Evolutionary conservation across 768 basidiomycete genomes (phyloP).

Genomic region (Lactarius sanguifluus): DNA sequence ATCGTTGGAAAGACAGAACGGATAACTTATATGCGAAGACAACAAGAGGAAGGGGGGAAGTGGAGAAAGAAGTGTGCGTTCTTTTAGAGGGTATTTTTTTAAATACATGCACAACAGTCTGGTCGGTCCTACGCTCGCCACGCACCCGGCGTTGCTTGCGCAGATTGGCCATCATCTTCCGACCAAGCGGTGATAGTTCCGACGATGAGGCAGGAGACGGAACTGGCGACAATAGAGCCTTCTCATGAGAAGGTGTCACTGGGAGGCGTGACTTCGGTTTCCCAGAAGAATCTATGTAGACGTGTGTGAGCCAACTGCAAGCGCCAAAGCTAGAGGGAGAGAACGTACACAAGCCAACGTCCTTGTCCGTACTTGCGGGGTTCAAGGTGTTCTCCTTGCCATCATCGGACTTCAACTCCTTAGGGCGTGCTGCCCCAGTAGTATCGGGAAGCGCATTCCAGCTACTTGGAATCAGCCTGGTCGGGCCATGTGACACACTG

Average conservation of each 20-base stretch:
- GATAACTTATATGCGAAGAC: constrained; percentile 23
- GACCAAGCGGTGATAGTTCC: constrained; percentile 68
- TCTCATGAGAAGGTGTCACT: constrained; percentile 47
- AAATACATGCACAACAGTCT: constrained; percentile 11
- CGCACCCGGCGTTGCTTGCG: constrained; percentile 42
- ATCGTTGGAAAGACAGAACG: constrained; percentile 12
- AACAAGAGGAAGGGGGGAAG: constrained; percentile 3
- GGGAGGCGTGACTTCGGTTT: constrained; percentile 32
- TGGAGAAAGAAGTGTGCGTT: background rate
- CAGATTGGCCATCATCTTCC: constrained; percentile 65
- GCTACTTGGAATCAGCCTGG: background rate
- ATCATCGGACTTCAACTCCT: constrained; percentile 1
- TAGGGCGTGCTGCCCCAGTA: constrained; percentile 2
- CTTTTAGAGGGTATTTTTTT: background rate
- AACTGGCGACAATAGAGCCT: constrained; percentile 38
- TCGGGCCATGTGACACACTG: constrained; percentile 18
- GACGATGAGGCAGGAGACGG: constrained; percentile 71
- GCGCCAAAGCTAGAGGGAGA: background rate
- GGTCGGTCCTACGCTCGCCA: constrained; percentile 16
- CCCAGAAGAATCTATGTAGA: constrained; percentile 10
- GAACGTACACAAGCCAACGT: constrained; percentile 6
- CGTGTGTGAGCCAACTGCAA: background rate
- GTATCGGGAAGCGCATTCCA: background rate
- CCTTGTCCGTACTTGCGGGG: background rate
- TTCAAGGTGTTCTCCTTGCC: constrained; percentile 26